Percentiles rank a stretch among this genome's conserved stretches.
phyloP scores from a whole-genome alignment of 176 grass and related monocot species.

The Dactylis glomerata region DNA sequence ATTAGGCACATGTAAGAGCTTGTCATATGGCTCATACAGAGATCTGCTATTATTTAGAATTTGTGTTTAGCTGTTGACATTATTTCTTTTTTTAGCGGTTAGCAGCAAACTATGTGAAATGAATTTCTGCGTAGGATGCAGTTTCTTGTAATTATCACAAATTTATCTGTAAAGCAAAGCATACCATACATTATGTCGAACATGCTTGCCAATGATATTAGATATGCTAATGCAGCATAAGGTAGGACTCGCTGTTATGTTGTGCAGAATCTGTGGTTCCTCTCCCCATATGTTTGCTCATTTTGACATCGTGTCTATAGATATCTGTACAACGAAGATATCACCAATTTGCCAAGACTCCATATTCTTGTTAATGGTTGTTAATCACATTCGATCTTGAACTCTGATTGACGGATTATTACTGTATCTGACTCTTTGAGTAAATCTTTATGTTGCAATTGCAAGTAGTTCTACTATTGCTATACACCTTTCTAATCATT shows the following conservation, averaged over 20 bases:
- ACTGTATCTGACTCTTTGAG: not conserved
- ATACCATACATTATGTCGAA: not conserved
- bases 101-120: slow-evolving; percentile 1
- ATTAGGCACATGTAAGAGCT: not conserved
- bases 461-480: not conserved
- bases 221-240: slow-evolving; percentile 2
- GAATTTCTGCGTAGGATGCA: not conserved
- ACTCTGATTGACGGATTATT: slow-evolving; percentile 5
- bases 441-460: slow-evolving; percentile 12
- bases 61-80: not conserved
- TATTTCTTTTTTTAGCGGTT: not conserved
- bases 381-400: not conserved
- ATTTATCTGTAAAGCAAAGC: slow-evolving; percentile 7
- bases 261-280: not conserved
- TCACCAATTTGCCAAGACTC: not conserved
- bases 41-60: not conserved
- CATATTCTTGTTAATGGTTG: slow-evolving; percentile 1
- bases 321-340: not conserved
- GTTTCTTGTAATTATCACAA: not conserved
- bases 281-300: not conserved
- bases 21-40: not conserved
- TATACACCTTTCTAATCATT: slow-evolving; percentile 3
- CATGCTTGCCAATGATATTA: not conserved
- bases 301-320: not conserved
- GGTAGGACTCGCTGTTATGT: not conserved